Conservation (phyloP, 306 rosid species). For the Nissolia schottii region DNA sequence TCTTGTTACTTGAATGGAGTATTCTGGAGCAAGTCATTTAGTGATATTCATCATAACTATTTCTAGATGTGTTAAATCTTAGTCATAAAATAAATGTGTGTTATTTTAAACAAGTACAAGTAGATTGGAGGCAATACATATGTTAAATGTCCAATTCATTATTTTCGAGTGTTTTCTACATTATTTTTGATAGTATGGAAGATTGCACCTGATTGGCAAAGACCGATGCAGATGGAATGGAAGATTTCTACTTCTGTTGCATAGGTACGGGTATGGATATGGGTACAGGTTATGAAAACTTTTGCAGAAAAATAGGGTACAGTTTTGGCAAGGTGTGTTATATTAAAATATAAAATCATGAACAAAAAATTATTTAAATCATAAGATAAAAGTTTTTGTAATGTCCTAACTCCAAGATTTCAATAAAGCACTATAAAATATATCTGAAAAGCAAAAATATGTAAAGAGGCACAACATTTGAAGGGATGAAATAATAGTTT, state of each 20-base stretch:
- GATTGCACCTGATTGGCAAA: neutral
- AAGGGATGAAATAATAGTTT: too few species aligned
- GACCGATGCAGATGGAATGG: neutral
- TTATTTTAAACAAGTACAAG: neutral
- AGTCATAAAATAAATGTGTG: slow-evolving; percentile 2
- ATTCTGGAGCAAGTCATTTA: neutral
- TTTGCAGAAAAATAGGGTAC: too few species aligned
- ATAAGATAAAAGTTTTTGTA: too few species aligned
- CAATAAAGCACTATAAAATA: too few species aligned
- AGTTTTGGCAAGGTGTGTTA: too few species aligned
- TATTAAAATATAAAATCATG: too few species aligned
- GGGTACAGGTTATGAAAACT: too few species aligned
- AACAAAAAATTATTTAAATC: too few species aligned
- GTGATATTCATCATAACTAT: neutral
- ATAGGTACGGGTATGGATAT: too few species aligned
- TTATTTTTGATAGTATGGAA: neutral
- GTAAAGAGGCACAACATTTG: too few species aligned
- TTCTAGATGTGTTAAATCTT: neutral
- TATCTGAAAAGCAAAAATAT: too few species aligned
- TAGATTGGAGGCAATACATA: neutral
- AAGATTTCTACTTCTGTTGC: neutral
- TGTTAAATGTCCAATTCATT: neutral
- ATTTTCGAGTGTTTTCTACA: slow-evolving; percentile 3
- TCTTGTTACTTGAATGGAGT: slow-evolving; percentile 2
- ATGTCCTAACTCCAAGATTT: too few species aligned